Conservation (phyloP, 2,329 filamentous ascomycete species). For the Aspergillus thermomutatus region DNA sequence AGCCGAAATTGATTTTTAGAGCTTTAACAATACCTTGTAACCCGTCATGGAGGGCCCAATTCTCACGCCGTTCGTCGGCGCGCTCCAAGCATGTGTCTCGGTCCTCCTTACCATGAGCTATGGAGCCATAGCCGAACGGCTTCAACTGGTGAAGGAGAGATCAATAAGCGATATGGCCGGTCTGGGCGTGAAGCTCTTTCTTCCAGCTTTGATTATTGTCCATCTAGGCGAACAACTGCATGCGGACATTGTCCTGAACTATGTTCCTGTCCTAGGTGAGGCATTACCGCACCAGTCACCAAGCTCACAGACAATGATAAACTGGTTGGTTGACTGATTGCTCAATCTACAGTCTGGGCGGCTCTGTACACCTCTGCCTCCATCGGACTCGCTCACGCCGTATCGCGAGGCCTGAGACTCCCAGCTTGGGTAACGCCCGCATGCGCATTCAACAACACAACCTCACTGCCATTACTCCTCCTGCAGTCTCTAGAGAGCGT, state of each 20-base stretch:
- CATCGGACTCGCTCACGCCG: slow-evolving; percentile 44
- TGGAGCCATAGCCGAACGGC: slow-evolving; percentile 51
- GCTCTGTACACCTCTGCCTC: slow-evolving; percentile 50
- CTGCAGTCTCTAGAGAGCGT: slow-evolving; percentile 53
- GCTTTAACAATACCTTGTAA: neutral
- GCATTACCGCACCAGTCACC: neutral
- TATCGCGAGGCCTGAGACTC: slow-evolving; percentile 47
- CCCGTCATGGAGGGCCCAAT: slow-evolving; percentile 13
- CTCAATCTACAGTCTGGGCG: slow-evolving; percentile 44
- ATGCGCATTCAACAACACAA: slow-evolving; percentile 58
- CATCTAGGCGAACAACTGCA: slow-evolving; percentile 53
- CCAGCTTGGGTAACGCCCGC: slow-evolving; percentile 54
- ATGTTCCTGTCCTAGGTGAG: slow-evolving; percentile 48
- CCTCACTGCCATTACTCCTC: slow-evolving; percentile 51
- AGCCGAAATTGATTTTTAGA: neutral
- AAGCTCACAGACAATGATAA: neutral
- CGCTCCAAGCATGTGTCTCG: slow-evolving; percentile 53
- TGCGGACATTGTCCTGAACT: slow-evolving; percentile 45
- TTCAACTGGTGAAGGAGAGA: slow-evolving; percentile 45
- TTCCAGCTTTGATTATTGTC: slow-evolving; percentile 53
- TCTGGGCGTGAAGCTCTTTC: slow-evolving; percentile 51
- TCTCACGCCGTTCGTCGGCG: slow-evolving; percentile 46
- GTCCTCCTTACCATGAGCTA: slow-evolving; percentile 54
- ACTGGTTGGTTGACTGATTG: neutral
- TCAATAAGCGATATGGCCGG: slow-evolving; percentile 53